Conservation (phyloP, 176 grass and related monocot species). For the Eragrostis nindensis region DNA sequence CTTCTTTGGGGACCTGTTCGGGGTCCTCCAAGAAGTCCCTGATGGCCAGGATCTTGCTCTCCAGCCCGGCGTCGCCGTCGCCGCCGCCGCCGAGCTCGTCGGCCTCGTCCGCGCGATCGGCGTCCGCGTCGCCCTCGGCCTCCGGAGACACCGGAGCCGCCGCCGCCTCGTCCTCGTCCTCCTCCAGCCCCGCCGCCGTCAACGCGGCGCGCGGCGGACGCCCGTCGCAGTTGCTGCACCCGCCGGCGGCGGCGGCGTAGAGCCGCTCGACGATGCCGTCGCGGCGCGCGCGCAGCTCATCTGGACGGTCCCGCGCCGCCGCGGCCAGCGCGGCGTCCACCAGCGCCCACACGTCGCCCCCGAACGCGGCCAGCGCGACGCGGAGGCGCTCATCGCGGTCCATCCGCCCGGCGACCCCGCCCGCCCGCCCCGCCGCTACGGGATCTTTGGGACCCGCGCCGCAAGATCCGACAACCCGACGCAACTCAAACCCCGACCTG, state of each 20-base stretch:
- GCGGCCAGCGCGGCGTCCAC: constrained; percentile 58
- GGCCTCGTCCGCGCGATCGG: neutral
- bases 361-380: constrained; percentile 42
- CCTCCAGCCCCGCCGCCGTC: constrained; percentile 27
- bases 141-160: neutral
- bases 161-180: neutral
- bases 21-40: constrained; percentile 70
- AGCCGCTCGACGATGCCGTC: constrained; percentile 68
- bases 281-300: constrained; percentile 62
- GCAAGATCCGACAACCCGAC: neutral
- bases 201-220: constrained; percentile 3
- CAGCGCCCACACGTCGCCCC: constrained; percentile 62
- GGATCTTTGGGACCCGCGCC: neutral
- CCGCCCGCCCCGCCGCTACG: neutral
- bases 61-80: constrained; percentile 14
- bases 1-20: constrained; percentile 52
- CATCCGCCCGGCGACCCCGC: constrained; percentile 37
- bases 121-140: neutral
- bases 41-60: constrained; percentile 57
- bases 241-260: constrained; percentile 32
- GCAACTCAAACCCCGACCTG: neutral
- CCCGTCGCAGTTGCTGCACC: constrained; percentile 51
- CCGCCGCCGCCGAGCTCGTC: neutral
- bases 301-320: constrained; percentile 53
- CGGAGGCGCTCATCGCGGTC: constrained; percentile 62